Base-by-base conservation (phyloP, 805 yeast species). In the Helenozyma baotianmanensis region DNA sequence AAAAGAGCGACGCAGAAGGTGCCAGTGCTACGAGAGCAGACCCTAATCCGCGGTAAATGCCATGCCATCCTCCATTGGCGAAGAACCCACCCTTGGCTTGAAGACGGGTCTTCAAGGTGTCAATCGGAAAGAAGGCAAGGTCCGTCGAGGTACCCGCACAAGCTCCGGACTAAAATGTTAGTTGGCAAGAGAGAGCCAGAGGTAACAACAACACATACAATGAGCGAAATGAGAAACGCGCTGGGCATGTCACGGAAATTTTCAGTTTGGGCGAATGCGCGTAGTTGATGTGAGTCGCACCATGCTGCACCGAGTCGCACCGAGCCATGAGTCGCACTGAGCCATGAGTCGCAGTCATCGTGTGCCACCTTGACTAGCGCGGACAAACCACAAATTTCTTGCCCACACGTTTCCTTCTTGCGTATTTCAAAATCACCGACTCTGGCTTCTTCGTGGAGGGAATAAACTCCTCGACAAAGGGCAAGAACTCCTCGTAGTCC, bases 101-200 rank as follows among this genome's bases (percentile, higher is more conserved):
- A 11, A 92, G 65, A 36, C 99, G 69, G 0, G 99, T 92, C 61
- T 92, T 92, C 36, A 92, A 49, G 1, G 99, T 92, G 50, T 92
- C 99, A 24, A 92, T 86, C 10, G 99, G 98, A 66, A 90, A 92
- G 60, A 92, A 92, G 3, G 82, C 87, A 23, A 92, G 67, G 61
- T 92, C 99, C 1, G 97, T 89, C 5, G 94, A 80, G 2, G 96
- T 92, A 11, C 99, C 99, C 5, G 98, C 96, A 38, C 92, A 80
- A 6, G 85, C 98, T 23, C 98, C 98, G 51, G 89, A 79, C 72
- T 61, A 33, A 15, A n/a, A n/a, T 4, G 40, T 45, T 49, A 48
- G 50, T 42, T 34, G 27, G 32, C 14, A 16, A 19, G 13, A 12
- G 18, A 21, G n/a, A 8, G 21, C 15, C 14, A 21, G 10, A 12